These are phyloP conservation scores for Dissophora ornata DNA, from an alignment of 192 early-diverging fungal species.

Conservation along the genomic window DNA sequence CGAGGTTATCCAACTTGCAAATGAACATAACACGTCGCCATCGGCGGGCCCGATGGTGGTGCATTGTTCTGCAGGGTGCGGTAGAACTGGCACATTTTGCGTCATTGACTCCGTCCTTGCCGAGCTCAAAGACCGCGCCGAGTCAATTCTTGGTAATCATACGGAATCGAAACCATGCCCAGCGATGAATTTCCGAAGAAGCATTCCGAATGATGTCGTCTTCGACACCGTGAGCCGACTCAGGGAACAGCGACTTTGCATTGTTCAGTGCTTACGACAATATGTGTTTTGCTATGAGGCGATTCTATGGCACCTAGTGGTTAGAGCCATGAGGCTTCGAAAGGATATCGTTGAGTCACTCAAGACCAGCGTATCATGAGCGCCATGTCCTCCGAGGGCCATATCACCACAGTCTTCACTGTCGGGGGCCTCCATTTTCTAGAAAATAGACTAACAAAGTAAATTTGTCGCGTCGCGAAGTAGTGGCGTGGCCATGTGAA, in stretches of 20 bases:
- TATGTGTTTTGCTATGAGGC: conserved; percentile 89
- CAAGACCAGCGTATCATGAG: too few relatives aligned
- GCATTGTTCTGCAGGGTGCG: conserved; percentile 71
- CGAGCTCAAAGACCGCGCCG: conserved; percentile 11
- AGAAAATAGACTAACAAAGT: not conserved
- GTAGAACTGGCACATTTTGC: conserved; percentile 71
- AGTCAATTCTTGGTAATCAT: not conserved
- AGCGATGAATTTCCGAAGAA: not conserved
- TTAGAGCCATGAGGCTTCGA: not conserved
- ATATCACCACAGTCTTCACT: not conserved
- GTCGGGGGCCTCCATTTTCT: conserved; percentile 19
- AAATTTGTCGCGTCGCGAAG: too few relatives aligned
- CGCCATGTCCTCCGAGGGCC: not conserved
- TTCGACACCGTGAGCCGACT: conserved; percentile 70
- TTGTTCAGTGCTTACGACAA: conserved; percentile 86
- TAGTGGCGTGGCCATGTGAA: too few relatives aligned
- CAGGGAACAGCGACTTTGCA: conserved; percentile 80
- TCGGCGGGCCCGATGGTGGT: conserved; percentile 59
- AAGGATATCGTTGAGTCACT: not conserved
- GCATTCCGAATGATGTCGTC: conserved; percentile 61
- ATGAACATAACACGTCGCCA: conserved; percentile 18
- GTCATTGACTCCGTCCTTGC: conserved; percentile 64
- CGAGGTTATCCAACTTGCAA: conserved; percentile 56
- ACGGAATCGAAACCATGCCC: too few relatives aligned
- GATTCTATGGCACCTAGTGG: conserved; percentile 62